A percentile compares a stretch with the other conserved stretches of the same genome.
Evolutionary conservation across 179 eudicot genomes (phyloP).

Genomic region (Carnegiea gigantea): DNA sequence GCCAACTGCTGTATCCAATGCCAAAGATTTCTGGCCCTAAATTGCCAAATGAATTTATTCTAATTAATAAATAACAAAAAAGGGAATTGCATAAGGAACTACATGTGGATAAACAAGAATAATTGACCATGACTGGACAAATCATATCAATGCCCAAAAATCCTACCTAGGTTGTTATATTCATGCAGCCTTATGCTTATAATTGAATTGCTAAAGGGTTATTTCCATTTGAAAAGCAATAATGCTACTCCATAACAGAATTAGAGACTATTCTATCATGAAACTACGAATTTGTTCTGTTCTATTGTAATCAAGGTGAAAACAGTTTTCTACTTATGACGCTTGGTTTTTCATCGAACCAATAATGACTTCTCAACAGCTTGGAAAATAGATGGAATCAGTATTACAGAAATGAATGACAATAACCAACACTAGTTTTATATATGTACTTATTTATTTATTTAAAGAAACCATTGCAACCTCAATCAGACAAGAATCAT

Average conservation of each 20-base stretch:
- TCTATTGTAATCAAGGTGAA: background rate
- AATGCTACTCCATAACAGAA: background rate
- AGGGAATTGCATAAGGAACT: background rate
- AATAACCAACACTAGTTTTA: background rate
- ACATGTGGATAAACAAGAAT: background rate
- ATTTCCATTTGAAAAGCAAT: too few species aligned
- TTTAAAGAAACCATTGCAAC: background rate
- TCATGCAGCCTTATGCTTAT: too few species aligned
- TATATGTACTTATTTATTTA: background rate
- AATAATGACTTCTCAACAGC: background rate
- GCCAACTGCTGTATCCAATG: conserved; percentile 95
- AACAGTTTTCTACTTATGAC: too few species aligned
- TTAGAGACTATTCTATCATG: too few species aligned
- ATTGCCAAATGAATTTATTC: background rate
- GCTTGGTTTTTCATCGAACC: background rate
- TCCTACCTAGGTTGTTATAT: too few species aligned
- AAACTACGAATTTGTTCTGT: background rate
- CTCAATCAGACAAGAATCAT: background rate
- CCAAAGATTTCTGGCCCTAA: conserved; percentile 97
- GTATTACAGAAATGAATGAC: background rate
- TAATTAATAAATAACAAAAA: background rate
- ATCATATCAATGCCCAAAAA: too few species aligned
- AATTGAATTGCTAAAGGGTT: too few species aligned
- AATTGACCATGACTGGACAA: background rate
- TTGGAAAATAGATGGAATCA: background rate